Evolutionary conservation across 1,139 yeast species (phyloP).

Genomic region (Geotrichum phurueaensis): DNA sequence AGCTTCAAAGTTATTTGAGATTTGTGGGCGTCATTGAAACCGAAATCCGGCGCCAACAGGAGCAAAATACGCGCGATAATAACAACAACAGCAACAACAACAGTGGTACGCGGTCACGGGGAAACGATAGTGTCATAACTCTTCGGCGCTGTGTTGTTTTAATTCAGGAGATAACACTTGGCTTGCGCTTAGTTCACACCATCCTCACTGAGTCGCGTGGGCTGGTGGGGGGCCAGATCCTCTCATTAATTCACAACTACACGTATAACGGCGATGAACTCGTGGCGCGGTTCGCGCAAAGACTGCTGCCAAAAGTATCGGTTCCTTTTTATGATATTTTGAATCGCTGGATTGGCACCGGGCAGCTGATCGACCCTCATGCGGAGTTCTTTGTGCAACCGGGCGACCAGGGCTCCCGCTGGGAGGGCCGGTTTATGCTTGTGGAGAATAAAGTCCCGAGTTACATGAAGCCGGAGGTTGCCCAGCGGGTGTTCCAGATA

Average conservation of each 20-base stretch:
- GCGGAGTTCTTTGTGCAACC: slow-evolving; percentile 63
- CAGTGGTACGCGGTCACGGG: not conserved
- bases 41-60: slow-evolving; percentile 29
- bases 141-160: slow-evolving; percentile 42
- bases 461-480: slow-evolving; percentile 46
- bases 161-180: slow-evolving; percentile 47
- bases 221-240: slow-evolving; percentile 49
- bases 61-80: slow-evolving; percentile 7
- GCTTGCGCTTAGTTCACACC: slow-evolving; percentile 50
- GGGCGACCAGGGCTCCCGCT: slow-evolving; percentile 22
- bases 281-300: slow-evolving; percentile 41
- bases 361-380: slow-evolving; percentile 51
- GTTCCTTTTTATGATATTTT: slow-evolving; percentile 60
- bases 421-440: slow-evolving; percentile 34
- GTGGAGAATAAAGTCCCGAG: slow-evolving; percentile 48
- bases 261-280: slow-evolving; percentile 59
- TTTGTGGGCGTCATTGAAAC: slow-evolving; percentile 50
- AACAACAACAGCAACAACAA: not conserved
- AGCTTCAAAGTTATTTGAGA: slow-evolving; percentile 50
- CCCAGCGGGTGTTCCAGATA: slow-evolving; percentile 58
- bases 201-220: slow-evolving; percentile 37
- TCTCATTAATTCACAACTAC: slow-evolving; percentile 48
- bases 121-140: slow-evolving; percentile 25
- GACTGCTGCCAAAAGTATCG: slow-evolving; percentile 46
- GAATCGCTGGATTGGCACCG: slow-evolving; percentile 63